These are phyloP conservation scores for Citrus sp. DNA, from an alignment of 345 rosid species.

Conservation along the genomic window DNA sequence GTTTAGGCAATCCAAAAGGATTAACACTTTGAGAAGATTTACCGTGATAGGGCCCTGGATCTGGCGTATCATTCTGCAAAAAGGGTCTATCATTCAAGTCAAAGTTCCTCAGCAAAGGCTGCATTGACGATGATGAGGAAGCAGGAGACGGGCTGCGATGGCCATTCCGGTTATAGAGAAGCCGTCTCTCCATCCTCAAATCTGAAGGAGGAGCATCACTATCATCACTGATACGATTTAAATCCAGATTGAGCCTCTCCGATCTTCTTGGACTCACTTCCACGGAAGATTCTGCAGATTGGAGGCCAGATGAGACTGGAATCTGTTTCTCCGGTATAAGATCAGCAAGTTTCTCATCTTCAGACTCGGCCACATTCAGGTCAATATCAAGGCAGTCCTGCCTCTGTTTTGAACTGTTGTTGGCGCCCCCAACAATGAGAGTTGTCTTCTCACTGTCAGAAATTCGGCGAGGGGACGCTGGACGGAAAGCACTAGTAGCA, in stretches of 20 bases:
- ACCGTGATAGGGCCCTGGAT: slow-evolving; percentile 39
- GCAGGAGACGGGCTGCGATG: slow-evolving; percentile 72
- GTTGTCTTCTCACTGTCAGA: slow-evolving; percentile 35
- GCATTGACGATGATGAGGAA: slow-evolving; percentile 74
- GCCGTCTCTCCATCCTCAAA: slow-evolving; percentile 45
- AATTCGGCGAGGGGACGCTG: slow-evolving; percentile 57
- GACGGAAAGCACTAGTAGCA: slow-evolving; percentile 70
- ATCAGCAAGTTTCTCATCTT: slow-evolving; percentile 60
- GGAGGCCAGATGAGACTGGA: slow-evolving; percentile 47
- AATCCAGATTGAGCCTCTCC: slow-evolving; percentile 67
- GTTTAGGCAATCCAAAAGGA: slow-evolving; percentile 41
- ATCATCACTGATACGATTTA: slow-evolving; percentile 68
- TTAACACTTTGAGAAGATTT: slow-evolving; percentile 32
- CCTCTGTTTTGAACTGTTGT: slow-evolving; percentile 42
- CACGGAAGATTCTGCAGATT: slow-evolving; percentile 58
- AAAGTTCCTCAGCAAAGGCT: slow-evolving; percentile 60
- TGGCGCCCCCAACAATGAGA: slow-evolving; percentile 32
- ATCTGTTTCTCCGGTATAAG: slow-evolving; percentile 41
- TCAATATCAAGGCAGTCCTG: slow-evolving; percentile 59
- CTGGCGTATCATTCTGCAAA: slow-evolving; percentile 43
- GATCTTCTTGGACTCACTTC: slow-evolving; percentile 58
- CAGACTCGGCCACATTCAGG: slow-evolving; percentile 78
- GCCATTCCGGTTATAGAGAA: slow-evolving; percentile 49
- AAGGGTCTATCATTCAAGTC: slow-evolving; percentile 88
- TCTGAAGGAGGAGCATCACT: slow-evolving; percentile 51